A percentile compares a stretch with the other conserved stretches of the same genome.
phyloP scores from a whole-genome alignment of 2,329 filamentous ascomycete species.

The Stemphylium beticola region DNA sequence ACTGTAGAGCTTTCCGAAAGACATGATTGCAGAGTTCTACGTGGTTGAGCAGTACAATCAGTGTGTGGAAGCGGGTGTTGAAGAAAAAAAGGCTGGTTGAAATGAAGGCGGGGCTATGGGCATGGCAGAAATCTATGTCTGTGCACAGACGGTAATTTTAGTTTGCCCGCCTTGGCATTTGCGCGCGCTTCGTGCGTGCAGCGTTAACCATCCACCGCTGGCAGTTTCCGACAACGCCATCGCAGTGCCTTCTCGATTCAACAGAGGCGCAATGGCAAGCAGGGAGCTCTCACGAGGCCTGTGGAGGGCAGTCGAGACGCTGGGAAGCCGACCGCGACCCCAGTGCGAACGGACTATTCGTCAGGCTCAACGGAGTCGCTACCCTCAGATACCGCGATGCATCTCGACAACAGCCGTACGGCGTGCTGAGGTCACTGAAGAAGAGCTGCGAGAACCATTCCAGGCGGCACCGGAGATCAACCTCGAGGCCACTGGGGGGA shows the following conservation, averaged over 20 bases:
- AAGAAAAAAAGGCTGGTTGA: slow-evolving; percentile 37
- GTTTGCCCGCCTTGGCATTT: slow-evolving; percentile 27
- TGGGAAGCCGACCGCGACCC: slow-evolving; percentile 27
- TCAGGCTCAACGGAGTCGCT: slow-evolving; percentile 25
- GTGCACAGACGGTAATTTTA: slow-evolving; percentile 37
- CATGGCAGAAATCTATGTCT: slow-evolving; percentile 11
- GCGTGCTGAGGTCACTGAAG: slow-evolving; percentile 30
- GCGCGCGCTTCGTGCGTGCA: slow-evolving; percentile 16
- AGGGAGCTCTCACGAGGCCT: slow-evolving; percentile 41
- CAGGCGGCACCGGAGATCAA: slow-evolving; percentile 55
- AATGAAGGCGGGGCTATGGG: slow-evolving; percentile 26
- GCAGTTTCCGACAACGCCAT: slow-evolving; percentile 10
- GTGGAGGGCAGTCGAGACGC: slow-evolving; percentile 32
- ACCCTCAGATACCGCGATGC: slow-evolving; percentile 33
- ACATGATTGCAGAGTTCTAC: slow-evolving; percentile 67
- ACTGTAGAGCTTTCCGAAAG: slow-evolving; percentile 98
- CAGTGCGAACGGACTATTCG: slow-evolving; percentile 33
- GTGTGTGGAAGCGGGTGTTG: slow-evolving; percentile 28
- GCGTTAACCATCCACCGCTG: slow-evolving; percentile 11
- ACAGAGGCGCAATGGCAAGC: slow-evolving; percentile 36
- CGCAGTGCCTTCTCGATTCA: slow-evolving; percentile 9
- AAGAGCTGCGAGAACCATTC: slow-evolving; percentile 36
- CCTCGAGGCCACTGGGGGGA: slow-evolving; percentile 34
- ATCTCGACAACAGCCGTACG: slow-evolving; percentile 42
- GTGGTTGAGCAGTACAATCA: slow-evolving; percentile 40